Evolutionary conservation across 208 protist genomes (phyloP).

Genomic region (Trypanosoma mega): DNA sequence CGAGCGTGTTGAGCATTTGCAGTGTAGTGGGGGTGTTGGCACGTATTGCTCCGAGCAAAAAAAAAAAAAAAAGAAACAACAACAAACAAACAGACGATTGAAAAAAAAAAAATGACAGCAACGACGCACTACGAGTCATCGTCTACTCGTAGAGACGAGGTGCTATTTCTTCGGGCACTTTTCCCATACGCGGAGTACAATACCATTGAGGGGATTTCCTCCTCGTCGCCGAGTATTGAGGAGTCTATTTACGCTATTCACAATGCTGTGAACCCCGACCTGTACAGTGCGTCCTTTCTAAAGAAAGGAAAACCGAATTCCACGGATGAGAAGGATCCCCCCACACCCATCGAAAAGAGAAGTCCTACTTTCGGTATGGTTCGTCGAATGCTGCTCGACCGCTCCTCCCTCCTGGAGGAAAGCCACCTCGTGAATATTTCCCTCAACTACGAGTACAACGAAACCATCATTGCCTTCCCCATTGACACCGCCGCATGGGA

Average conservation of each 20-base stretch:
- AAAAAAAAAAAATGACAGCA: no score
- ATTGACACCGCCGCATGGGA: slow-evolving; percentile 80
- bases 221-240: slow-evolving; percentile 30
- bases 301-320: not conserved
- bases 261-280: slow-evolving; percentile 52
- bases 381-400: not conserved
- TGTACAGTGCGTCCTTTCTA: slow-evolving; percentile 37
- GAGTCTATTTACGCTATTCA: slow-evolving; percentile 46
- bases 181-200: slow-evolving; percentile 60
- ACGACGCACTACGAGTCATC: no score
- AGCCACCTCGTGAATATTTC: slow-evolving; percentile 30
- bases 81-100: no score
- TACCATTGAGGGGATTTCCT: slow-evolving; percentile 28
- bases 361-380: not conserved
- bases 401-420: slow-evolving; percentile 5
- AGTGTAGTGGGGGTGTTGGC: no score
- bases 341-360: no score
- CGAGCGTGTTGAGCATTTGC: no score
- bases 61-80: no score
- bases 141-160: no score
- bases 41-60: no score
- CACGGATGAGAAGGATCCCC: not conserved
- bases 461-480: slow-evolving; percentile 48
- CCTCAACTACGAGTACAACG: slow-evolving; percentile 57
- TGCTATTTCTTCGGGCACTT: slow-evolving; percentile 55